A percentile compares a stretch with the other conserved stretches of the same genome.
These are phyloP conservation scores for Aspergillus quadrilineatus DNA, from an alignment of 2,329 filamentous ascomycete genomes.

Conservation along the genomic window DNA sequence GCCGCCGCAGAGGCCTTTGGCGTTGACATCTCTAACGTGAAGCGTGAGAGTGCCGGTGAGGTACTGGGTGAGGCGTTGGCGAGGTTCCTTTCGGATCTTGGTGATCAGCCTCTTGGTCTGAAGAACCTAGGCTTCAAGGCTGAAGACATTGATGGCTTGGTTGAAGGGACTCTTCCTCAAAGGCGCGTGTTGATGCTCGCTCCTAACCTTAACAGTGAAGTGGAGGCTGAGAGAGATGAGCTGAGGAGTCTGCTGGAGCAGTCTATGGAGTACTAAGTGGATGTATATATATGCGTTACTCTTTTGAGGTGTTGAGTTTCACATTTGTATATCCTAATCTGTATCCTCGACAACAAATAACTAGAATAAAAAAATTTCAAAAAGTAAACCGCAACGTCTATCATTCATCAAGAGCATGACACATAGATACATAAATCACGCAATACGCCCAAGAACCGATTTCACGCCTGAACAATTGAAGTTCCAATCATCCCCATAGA, in stretches of 20 bases:
- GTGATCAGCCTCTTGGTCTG: slow-evolving; percentile 86
- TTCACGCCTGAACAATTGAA: slow-evolving; percentile 16
- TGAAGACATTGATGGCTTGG: slow-evolving; percentile 74
- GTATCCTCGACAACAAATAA: background rate
- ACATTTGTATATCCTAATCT: background rate
- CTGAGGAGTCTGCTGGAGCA: slow-evolving; percentile 67
- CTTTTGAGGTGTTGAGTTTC: background rate
- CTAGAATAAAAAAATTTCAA: background rate
- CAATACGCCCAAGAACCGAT: background rate
- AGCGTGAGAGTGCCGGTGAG: slow-evolving; percentile 84
- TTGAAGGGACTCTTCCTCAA: slow-evolving; percentile 94
- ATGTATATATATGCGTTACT: background rate
- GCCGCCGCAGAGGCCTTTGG: slow-evolving; percentile 87
- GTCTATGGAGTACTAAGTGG: slow-evolving; percentile 52
- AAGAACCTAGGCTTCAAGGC: slow-evolving; percentile 76
- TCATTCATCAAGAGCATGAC: background rate
- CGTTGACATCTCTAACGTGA: slow-evolving; percentile 82
- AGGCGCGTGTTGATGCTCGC: slow-evolving; percentile 86
- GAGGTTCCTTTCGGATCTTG: slow-evolving; percentile 76
- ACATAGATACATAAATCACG: background rate
- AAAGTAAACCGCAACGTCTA: background rate
- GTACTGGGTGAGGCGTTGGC: slow-evolving; percentile 80
- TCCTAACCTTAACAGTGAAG: slow-evolving; percentile 71
- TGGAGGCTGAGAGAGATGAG: slow-evolving; percentile 70
- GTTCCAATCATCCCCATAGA: slow-evolving; percentile 35